These are phyloP conservation scores for Clitocybe nebularis DNA, from an alignment of 1,284 basidiomycete species.

Conservation along the genomic window DNA sequence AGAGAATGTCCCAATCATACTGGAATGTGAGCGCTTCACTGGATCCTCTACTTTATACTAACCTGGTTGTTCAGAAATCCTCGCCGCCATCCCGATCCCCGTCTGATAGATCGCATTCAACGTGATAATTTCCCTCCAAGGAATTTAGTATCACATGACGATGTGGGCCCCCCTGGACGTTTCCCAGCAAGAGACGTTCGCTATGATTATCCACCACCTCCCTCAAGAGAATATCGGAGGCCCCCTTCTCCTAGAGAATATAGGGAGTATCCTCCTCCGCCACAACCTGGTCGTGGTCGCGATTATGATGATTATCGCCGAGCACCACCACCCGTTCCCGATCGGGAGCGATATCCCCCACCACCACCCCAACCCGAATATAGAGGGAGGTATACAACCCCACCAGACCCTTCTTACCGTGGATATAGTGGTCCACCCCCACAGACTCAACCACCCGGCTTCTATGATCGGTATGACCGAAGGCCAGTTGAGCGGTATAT, in stretches of 20 bases:
- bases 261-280: slow-evolving; percentile 52
- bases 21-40: slow-evolving; percentile 31
- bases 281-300: slow-evolving; percentile 42
- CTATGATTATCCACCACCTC: slow-evolving; percentile 49
- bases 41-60: neutral
- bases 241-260: slow-evolving; percentile 64
- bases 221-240: slow-evolving; percentile 52
- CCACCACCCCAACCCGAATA: slow-evolving; percentile 35
- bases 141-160: slow-evolving; percentile 47
- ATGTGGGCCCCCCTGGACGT: slow-evolving; percentile 43
- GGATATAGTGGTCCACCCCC: slow-evolving; percentile 39
- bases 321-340: slow-evolving; percentile 43
- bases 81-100: slow-evolving; percentile 41
- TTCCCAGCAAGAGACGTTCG: slow-evolving; percentile 45
- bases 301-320: slow-evolving; percentile 69
- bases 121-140: slow-evolving; percentile 41
- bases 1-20: slow-evolving; percentile 73
- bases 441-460: slow-evolving; percentile 42
- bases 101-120: slow-evolving; percentile 54
- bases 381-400: slow-evolving; percentile 50
- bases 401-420: slow-evolving; percentile 41
- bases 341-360: slow-evolving; percentile 40
- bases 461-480: slow-evolving; percentile 62
- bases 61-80: slow-evolving; percentile 15
- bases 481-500: slow-evolving; percentile 39